phyloP scores from a whole-genome alignment of 192 early-diverging fungal genomes.

The Powellomyces hirtus region DNA sequence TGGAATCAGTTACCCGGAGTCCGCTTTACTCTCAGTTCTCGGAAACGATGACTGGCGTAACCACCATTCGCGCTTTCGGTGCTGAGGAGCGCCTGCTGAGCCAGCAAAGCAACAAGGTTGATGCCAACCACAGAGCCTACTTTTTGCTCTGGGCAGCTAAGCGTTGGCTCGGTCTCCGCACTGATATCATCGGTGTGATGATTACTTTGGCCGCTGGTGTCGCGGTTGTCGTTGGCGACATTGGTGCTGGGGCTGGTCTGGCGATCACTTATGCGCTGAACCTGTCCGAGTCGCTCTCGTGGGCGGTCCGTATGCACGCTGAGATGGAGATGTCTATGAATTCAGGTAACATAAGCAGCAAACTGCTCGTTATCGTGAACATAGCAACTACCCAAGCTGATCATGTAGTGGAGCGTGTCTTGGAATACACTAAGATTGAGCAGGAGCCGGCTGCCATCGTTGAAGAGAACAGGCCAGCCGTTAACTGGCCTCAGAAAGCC shows the following conservation, averaged over 20 bases:
- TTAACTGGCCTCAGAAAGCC: slow-evolving; percentile 66
- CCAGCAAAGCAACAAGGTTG: slow-evolving; percentile 36
- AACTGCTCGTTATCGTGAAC: too few relatives aligned
- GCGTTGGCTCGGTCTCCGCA: slow-evolving; percentile 60
- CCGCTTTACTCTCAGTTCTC: slow-evolving; percentile 60
- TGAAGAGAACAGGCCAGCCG: slow-evolving; percentile 36
- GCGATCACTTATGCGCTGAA: slow-evolving; percentile 79
- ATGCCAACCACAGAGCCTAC: slow-evolving; percentile 83
- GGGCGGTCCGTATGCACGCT: slow-evolving; percentile 55
- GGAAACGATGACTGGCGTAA: slow-evolving; percentile 66
- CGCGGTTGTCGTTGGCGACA: slow-evolving; percentile 55
- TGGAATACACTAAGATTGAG: slow-evolving; percentile 79
- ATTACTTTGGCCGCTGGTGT: slow-evolving; percentile 63
- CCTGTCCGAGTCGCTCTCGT: slow-evolving; percentile 64
- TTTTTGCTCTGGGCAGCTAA: slow-evolving; percentile 84
- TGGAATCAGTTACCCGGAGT: slow-evolving; percentile 66
- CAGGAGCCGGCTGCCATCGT: slow-evolving; percentile 73
- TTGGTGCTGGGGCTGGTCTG: slow-evolving; percentile 87
- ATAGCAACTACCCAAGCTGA: too few relatives aligned
- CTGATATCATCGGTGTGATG: slow-evolving; percentile 52
- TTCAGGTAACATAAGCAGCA: too few relatives aligned
- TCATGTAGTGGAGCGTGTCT: slow-evolving; percentile 87
- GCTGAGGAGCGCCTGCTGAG: slow-evolving; percentile 75
- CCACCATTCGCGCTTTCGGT: slow-evolving; percentile 70
- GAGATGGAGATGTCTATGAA: slow-evolving; percentile 54